Evolutionary conservation across 2,329 filamentous ascomycete genomes (phyloP).

Genomic region (Colletotrichum echinochloae): DNA sequence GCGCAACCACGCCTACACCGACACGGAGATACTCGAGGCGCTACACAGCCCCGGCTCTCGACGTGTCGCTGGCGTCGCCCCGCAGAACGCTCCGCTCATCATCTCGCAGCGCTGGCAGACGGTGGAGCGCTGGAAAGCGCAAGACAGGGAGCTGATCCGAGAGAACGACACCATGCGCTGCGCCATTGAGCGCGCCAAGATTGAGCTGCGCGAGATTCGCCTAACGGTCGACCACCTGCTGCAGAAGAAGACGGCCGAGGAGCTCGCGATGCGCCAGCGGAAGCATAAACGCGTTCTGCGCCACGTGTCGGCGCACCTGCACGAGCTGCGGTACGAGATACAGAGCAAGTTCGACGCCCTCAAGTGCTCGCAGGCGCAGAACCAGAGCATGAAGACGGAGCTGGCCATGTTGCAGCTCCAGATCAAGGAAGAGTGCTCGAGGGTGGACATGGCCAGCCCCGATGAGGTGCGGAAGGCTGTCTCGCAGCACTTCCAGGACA

Average conservation of each 20-base stretch:
- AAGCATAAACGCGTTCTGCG: constrained; percentile 44
- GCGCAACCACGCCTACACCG: constrained; percentile 25
- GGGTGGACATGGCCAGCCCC: constrained; percentile 34
- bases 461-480: constrained; percentile 38
- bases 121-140: constrained; percentile 27
- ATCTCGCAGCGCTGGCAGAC: constrained; percentile 42
- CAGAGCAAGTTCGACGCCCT: constrained; percentile 41
- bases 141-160: constrained; percentile 16
- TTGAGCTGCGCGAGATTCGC: constrained; percentile 36
- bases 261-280: constrained; percentile 38
- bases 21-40: constrained; percentile 42
- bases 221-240: constrained; percentile 41
- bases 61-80: constrained; percentile 42
- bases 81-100: constrained; percentile 36
- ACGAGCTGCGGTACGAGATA: constrained; percentile 41
- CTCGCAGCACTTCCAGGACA: constrained; percentile 36
- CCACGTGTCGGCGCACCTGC: constrained; percentile 46
- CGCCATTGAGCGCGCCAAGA: constrained; percentile 18
- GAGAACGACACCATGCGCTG: constrained; percentile 29
- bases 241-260: constrained; percentile 23
- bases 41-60: constrained; percentile 43
- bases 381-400: constrained; percentile 36
- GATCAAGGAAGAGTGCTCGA: constrained; percentile 31
- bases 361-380: constrained; percentile 16
- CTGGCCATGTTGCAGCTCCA: constrained; percentile 23